Evolutionary conservation across 441 rosid species (phyloP), one percentile per base, ranked within the genome.

Genomic region (Kokia cookei): DNA sequence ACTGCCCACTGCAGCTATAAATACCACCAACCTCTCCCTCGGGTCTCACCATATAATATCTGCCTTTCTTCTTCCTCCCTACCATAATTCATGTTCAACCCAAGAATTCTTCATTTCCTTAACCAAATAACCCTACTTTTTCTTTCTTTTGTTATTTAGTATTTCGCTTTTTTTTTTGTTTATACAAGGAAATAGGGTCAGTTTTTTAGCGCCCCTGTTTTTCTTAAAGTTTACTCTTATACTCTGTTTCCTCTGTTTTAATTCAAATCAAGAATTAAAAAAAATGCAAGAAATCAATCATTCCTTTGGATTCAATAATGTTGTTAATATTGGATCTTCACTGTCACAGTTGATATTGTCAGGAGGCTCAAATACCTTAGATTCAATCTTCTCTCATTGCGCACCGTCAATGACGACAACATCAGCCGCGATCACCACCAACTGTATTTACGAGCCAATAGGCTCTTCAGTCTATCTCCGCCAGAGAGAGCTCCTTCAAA

Each of bases 391-490:
- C 87, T 89, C 97, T 19, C 82, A 77, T 69, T 90, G 87, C 78
- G 66, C 84, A 64, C 57, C 81, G 27, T 51, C 78, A 32, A 50
- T 50, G 14, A 47, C 24, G 10, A 9, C 76, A 37, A 57, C 54
- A 29, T 57, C 80, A 40, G n/a, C 69, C 7, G 12, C 77, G 75
- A 29, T 51, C n/a, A 51, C 79, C 5, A 7, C 69, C 11, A 42
- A 37, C 70, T 76, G 83, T 51, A 76, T 17, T 69, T 78, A 71
- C 27, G 82, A 76, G 42, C 87, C 94, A 7, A 68, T 91, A 50
- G 92, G 97, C 71, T 87, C 96, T 59, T 96, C 97, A 5, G 92
- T 89, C 58, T 93, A 96, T 79, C 92, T 89, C 74, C 90, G 73
- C 51, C 98, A 96, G 61, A 80, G 92, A 90, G 97, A 96, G 61